Conservation (phyloP, 805 yeast genomes). For the Saccharomycopsis amapae region DNA sequence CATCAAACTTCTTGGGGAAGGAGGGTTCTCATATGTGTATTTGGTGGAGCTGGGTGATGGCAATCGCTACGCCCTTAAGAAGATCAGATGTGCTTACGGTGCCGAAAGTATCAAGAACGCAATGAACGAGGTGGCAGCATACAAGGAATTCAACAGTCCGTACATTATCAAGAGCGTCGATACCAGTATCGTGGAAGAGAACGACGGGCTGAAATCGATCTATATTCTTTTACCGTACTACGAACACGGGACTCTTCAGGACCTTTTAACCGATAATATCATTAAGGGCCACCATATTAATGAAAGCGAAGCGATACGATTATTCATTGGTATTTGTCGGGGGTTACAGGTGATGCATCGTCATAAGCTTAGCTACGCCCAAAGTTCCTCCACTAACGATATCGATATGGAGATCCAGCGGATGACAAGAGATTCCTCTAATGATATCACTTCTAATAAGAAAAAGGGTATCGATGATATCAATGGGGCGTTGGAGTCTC, state of each 20-base stretch:
- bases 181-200: conserved; percentile 62
- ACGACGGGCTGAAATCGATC: conserved; percentile 73
- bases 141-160: conserved; percentile 62
- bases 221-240: conserved; percentile 77
- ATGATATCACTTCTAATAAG: background rate
- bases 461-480: background rate
- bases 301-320: conserved; percentile 55
- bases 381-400: background rate
- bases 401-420: conserved; percentile 9
- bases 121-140: conserved; percentile 68
- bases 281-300: conserved; percentile 46
- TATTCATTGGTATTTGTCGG: conserved; percentile 62
- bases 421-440: background rate
- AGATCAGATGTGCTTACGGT: conserved; percentile 84
- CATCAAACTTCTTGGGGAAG: conserved; percentile 75
- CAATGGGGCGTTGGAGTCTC: background rate
- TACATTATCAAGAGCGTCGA: conserved; percentile 64
- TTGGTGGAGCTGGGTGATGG: conserved; percentile 48
- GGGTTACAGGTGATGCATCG: conserved; percentile 75
- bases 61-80: conserved; percentile 67
- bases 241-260: conserved; percentile 69
- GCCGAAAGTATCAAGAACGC: conserved; percentile 67
- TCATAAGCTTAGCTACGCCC: conserved; percentile 31
- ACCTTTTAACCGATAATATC: conserved; percentile 58
- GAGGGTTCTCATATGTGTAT: conserved; percentile 83